A percentile compares a stretch with the other conserved stretches of the same genome.
Conservation (phyloP, 345 rosid species). For the Citrus mangshanensis region DNA sequence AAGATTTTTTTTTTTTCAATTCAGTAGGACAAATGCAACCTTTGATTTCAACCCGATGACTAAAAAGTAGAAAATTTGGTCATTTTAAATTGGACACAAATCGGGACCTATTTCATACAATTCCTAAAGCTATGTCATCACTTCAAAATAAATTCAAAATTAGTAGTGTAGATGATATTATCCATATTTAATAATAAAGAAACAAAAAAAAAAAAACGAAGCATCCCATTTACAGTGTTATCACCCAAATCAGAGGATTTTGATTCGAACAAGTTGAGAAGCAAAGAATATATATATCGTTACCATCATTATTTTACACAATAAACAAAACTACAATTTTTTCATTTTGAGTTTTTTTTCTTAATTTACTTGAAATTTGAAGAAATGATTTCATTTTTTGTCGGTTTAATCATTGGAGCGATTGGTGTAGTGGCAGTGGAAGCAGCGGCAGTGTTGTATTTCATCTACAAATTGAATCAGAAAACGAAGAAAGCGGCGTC, state of each 20-base stretch:
- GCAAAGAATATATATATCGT: neutral
- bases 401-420: conserved; percentile 48
- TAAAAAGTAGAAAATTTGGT: too few relatives aligned
- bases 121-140: too few relatives aligned
- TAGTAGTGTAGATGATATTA: neutral
- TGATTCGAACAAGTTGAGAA: neutral
- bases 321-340: neutral
- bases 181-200: neutral
- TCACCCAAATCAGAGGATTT: neutral
- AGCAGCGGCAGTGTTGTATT: conserved; percentile 28
- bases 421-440: conserved; percentile 30
- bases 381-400: conserved; percentile 22
- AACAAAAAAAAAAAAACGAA: neutral
- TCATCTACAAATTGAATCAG: conserved; percentile 37
- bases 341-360: neutral
- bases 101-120: neutral
- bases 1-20: too few relatives aligned
- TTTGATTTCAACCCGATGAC: too few relatives aligned
- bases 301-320: neutral
- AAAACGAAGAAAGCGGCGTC: conserved; percentile 18
- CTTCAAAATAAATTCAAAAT: too few relatives aligned
- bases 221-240: neutral
- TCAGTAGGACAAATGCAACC: rapidly evolving
- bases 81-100: neutral
- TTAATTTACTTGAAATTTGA: neutral